Evolutionary conservation across 169 alveolate species (phyloP), one percentile per base, ranked within the genome.

Genomic region (Cryptosporidium ubiquitum): DNA sequence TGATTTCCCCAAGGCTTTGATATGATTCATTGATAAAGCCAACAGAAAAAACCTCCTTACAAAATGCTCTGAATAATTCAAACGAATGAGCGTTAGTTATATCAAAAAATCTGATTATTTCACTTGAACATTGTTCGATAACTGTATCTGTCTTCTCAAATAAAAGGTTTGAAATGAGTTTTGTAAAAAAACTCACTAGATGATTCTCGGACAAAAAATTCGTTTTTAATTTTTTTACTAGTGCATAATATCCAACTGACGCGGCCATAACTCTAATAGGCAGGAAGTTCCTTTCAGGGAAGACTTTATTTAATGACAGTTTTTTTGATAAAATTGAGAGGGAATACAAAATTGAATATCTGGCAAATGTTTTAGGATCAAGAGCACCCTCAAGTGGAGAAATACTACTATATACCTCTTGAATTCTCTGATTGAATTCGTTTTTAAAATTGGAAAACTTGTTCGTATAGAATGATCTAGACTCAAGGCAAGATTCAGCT

Each of bases 241-340:
- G 44, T 10, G 55, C 61, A 58, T 73, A 73, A 26, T 49, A 73
- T 14, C 49, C 71, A 9, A 73, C 42, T 1, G 60, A 5, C 9
- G 85, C 42, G 7, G 33, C 18, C n/a, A 52, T 5, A 55, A 73
- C 55, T 57, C 70, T 57, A 18, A 73, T 40, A 29, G 71, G 70
- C 2, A 73, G 37, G 55, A 52, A 73, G 68, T 73, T 73, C 20
- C 85, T 51, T 51, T 73, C 85, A n/a, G 85, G 71, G 3, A 52
- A 57, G 3, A 18, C 10, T 61, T 55, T 73, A 4, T 57, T 73
- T 7, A 52, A 18, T 2, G 33, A 3, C 1, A 47, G 7, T 26
- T n/a, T 73, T 33, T 55, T 37, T 12, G 33, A 12, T 31, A 52
- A 40, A 64, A 64, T 18, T 12, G 85, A 73, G 4, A 51, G n/a